These are phyloP conservation scores for Penicillium griseofulvum DNA, from an alignment of 2,329 filamentous ascomycete genomes.

Conservation along the genomic window DNA sequence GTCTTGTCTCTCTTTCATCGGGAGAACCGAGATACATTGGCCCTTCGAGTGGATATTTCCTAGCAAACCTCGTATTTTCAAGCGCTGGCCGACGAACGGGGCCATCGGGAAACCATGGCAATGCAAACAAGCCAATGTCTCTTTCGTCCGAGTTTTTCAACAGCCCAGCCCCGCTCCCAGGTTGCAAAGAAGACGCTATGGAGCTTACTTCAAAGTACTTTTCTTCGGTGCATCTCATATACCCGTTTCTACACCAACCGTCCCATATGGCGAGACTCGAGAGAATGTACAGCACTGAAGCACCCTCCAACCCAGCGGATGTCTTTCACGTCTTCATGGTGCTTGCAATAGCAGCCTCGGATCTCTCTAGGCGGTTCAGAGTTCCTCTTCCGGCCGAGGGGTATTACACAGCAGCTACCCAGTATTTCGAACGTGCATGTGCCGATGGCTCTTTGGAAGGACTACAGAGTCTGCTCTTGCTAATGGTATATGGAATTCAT, in stretches of 20 bases:
- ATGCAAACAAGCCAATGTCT: slow-evolving; percentile 13
- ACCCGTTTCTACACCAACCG: slow-evolving; percentile 51
- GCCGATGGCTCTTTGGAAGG: slow-evolving; percentile 51
- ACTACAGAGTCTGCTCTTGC: slow-evolving; percentile 47
- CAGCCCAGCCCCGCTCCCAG: slow-evolving; percentile 29
- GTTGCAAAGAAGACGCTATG: slow-evolving; percentile 37
- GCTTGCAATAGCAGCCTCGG: slow-evolving; percentile 49
- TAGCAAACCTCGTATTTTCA: slow-evolving; percentile 51
- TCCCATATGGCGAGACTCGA: slow-evolving; percentile 40
- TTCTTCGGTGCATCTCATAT: slow-evolving; percentile 48
- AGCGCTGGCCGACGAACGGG: slow-evolving; percentile 31
- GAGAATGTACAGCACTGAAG: slow-evolving; percentile 33
- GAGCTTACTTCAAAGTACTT: slow-evolving; percentile 51
- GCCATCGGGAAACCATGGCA: slow-evolving; percentile 5
- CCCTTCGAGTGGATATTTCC: slow-evolving; percentile 56
- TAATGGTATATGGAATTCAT: slow-evolving; percentile 51
- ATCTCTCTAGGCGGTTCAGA: slow-evolving; percentile 46
- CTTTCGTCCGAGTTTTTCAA: slow-evolving; percentile 30
- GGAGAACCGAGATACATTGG: slow-evolving; percentile 53
- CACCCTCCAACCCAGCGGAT: slow-evolving; percentile 29
- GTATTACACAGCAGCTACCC: slow-evolving; percentile 51
- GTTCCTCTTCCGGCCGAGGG: slow-evolving; percentile 49
- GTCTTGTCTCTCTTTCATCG: slow-evolving; percentile 51
- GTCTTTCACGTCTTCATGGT: slow-evolving; percentile 56
- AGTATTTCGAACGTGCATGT: slow-evolving; percentile 48